Evolutionary conservation across 2,329 filamentous ascomycete species (phyloP).

Genomic region (Aspergillus fumigatiaffinis): DNA sequence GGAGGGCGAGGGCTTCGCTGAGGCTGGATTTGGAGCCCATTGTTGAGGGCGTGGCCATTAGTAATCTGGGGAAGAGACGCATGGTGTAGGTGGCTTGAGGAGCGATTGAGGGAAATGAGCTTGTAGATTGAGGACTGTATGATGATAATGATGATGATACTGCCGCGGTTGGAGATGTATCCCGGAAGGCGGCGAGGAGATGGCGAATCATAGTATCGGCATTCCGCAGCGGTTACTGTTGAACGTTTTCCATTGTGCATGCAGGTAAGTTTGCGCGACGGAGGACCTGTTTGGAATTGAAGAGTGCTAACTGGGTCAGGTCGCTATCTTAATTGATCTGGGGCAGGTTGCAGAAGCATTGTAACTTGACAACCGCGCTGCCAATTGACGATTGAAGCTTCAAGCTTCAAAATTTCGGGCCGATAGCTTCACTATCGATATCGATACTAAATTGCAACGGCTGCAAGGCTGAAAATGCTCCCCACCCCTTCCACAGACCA

Average conservation of each 20-base stretch:
- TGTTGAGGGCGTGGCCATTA: conserved; percentile 39
- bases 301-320: neutral
- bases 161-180: conserved; percentile 8
- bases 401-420: neutral
- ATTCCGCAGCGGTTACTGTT: neutral
- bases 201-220: conserved; percentile 14
- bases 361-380: too few relatives aligned
- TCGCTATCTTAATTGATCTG: neutral
- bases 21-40: conserved; percentile 41
- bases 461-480: conserved; percentile 59
- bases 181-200: conserved; percentile 20
- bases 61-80: conserved; percentile 33
- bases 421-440: neutral
- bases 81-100: conserved; percentile 17
- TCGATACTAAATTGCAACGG: neutral
- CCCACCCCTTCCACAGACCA: conserved; percentile 92
- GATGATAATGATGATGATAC: neutral
- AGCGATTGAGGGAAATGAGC: conserved; percentile 2
- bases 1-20: conserved; percentile 59
- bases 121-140: neutral
- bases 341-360: too few relatives aligned
- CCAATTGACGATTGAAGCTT: neutral
- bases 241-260: too few relatives aligned
- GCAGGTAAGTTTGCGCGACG: too few relatives aligned
- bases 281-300: neutral